Base-by-base conservation (phyloP, 352 stramenopile genomes). In the Phytophthora pisi region DNA sequence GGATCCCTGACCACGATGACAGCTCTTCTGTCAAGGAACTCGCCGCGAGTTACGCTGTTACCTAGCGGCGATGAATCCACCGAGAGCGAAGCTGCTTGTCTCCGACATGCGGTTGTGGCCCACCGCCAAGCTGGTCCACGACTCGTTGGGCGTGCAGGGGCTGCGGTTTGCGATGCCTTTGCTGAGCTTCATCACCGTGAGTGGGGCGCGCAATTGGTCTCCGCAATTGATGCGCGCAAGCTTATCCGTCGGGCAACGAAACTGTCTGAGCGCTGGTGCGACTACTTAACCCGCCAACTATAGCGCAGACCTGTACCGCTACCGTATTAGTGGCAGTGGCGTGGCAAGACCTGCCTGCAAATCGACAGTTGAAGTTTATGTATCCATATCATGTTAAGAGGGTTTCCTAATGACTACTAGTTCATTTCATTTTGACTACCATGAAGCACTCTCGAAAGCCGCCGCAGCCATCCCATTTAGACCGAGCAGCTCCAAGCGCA, bases 391-490 rank as follows among this genome's bases (percentile, higher is more conserved):
- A 11, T 8, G 11, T 57, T 55, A 0, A 3, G 50, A 1, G n/a
- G 62, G 62, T 9, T 50, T 15, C n/a, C 1, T 3, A 15, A 5
- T 26, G 5, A 34, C 47, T 18, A 20, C 47, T 18, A 11, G 11
- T 0, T 18, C 2, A 3, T 8, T 4, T 18, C 38, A 0, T 8
- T 7, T 45, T 45, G 38, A 45, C 38, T 45, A 45, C 38, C 38
- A 5, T 18, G 38, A 45, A 45, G 38, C 13, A 5, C 11, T 7
- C 15, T 8, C 38, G 38, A 45, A 18, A 45, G 38, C 38, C 38
- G 20, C 38, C 24, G 26, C 61, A 70, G 30, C 68, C 67, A 72
- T 55, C 49, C 46, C 52, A 64, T 57, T 40, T n/a, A 38, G 7
- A 15, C 31, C 26, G 26, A 38, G 8, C 31, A 38, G 9, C 34